phyloP scores from a whole-genome alignment of 73 alveolate species.

The Tetrahymena thermophila region DNA sequence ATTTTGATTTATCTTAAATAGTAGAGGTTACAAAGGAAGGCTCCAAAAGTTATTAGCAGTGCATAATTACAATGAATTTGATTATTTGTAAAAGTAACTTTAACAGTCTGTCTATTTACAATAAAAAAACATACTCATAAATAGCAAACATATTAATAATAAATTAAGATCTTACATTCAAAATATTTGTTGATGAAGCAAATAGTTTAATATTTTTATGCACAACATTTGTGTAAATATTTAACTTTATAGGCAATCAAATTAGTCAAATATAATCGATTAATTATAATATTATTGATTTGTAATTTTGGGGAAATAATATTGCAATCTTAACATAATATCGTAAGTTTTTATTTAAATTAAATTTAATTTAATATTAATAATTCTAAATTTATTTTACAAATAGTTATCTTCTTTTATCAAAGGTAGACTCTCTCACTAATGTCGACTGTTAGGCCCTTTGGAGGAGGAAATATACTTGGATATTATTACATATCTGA shows the following conservation, averaged over 20 bases:
- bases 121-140: neutral
- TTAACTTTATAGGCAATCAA: neutral
- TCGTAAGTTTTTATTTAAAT: neutral
- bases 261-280: too few relatives aligned
- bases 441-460: neutral
- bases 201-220: neutral
- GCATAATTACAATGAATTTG: neutral
- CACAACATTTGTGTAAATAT: neutral
- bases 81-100: neutral
- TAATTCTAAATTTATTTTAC: too few relatives aligned
- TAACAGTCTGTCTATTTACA: neutral
- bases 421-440: neutral
- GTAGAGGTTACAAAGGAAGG: neutral
- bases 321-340: neutral
- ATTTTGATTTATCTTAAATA: neutral
- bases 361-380: too few relatives aligned
- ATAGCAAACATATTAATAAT: neutral
- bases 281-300: too few relatives aligned
- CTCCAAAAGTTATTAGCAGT: neutral
- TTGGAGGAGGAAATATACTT: neutral
- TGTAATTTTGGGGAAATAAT: neutral
- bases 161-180: neutral
- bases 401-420: neutral
- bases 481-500: neutral
- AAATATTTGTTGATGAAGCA: neutral